phyloP scores from a whole-genome alignment of 225 moss, liverwort and hornwort species.

The Anthoceros angustus region DNA sequence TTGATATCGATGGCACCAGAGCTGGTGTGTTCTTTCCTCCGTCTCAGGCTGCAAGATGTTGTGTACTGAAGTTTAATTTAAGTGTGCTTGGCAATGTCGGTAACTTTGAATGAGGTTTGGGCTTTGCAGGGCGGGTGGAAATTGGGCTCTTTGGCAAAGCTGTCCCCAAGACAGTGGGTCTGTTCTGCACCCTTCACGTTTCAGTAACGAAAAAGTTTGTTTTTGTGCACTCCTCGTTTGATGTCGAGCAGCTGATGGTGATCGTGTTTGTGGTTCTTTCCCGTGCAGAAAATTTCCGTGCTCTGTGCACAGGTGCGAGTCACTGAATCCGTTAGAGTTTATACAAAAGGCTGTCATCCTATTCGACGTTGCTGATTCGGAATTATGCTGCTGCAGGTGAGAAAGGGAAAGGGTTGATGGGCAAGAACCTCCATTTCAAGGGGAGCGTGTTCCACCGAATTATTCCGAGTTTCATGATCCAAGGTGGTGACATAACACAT shows the following conservation, averaged over 20 bases:
- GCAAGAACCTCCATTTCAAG: slow-evolving; percentile 62
- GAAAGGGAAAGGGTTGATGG: slow-evolving; percentile 46
- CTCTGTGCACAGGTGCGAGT: slow-evolving; percentile 37
- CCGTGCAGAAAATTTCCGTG: slow-evolving; percentile 39
- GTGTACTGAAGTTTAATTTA: too few species aligned
- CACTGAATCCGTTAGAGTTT: background rate
- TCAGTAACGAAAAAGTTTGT: background rate
- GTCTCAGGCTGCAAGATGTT: background rate
- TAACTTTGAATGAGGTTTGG: background rate
- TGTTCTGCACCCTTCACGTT: background rate
- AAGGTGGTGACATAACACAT: slow-evolving; percentile 77
- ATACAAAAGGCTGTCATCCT: background rate
- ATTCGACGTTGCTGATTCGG: background rate
- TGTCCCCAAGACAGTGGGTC: slow-evolving; percentile 63
- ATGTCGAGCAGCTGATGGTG: too few species aligned
- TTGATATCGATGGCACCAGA: slow-evolving; percentile 43
- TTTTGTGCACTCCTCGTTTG: background rate
- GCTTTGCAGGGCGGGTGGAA: slow-evolving; percentile 35
- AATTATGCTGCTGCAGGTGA: slow-evolving; percentile 24
- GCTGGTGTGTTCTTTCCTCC: slow-evolving; percentile 15
- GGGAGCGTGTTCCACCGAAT: slow-evolving; percentile 83
- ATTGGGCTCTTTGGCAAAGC: slow-evolving; percentile 65
- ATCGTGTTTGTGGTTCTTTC: background rate
- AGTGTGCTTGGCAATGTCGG: background rate
- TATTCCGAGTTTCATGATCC: slow-evolving; percentile 92